Evolutionary conservation across 257 asterid genomes (phyloP), one percentile per base, ranked within the genome.

Genomic region (Craterostigma plantagineum): DNA sequence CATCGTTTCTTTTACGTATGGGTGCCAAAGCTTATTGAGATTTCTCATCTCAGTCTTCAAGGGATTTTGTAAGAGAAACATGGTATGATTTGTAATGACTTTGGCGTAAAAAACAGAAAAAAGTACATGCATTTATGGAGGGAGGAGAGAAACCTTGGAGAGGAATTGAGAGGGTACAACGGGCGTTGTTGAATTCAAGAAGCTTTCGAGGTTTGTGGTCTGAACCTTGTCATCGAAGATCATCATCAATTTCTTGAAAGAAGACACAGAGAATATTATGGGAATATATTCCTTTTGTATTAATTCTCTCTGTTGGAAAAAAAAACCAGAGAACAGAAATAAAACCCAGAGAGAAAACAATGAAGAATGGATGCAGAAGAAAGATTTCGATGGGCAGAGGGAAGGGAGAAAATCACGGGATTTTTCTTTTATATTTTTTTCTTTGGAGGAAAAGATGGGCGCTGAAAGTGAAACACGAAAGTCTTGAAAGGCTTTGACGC

Each of bases 1-100:
- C 33, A 82, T 67, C 41, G 73, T 76, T 54, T 82, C 98, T 53
- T 91, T 72, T 54, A 64, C 98, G 75, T 79, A 74, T n/a, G 95
- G 93, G 65, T 79, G 81, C 98, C 98, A 87, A 18, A 87, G 75
- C 85, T 55, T 76, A 50, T 87, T 82, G 16, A 87, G 85, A 59
- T 71, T 82, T 64, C 71, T 79, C 41, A 63, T 65, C 57, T 82
- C 98, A 66, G 74, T 67, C 98, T 77, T 8, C 39, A 33, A 9
- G 44, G 33, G n/a, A n/a, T 14, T n/a, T n/a, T n/a, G n/a, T n/a
- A n/a, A 10, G 16, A n/a, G 42, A 40, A 30, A 13, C n/a, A 10
- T 13, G 23, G 16, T 4, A n/a, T n/a, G n/a, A n/a, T n/a, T 17
- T 12, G 11, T 17, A 16, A 16, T 12, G 7, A 42, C 43, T 4